Conservation (phyloP, 441 rosid genomes). For the Hypseocharis bilobata region DNA sequence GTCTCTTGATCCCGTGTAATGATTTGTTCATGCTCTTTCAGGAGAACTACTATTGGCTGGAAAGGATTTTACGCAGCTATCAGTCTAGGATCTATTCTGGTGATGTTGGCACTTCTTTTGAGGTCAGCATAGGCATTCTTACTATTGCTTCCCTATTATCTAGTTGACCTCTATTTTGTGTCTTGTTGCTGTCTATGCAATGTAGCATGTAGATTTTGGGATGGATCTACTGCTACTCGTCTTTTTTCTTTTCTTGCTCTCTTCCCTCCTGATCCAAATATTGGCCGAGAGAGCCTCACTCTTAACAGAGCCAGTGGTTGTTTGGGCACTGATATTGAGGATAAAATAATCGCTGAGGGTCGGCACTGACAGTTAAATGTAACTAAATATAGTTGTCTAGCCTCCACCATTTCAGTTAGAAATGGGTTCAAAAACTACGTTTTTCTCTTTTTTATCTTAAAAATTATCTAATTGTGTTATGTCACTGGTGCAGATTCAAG, state of each 20-base stretch:
- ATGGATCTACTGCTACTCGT: not conserved
- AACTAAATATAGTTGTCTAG: not conserved
- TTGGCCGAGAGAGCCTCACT: too few species aligned
- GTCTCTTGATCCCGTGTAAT: not conserved
- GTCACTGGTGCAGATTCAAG: constrained; percentile 44
- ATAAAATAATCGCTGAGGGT: too few species aligned
- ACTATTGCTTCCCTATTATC: not conserved
- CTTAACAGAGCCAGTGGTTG: too few species aligned
- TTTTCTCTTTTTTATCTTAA: not conserved
- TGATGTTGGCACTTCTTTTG: constrained; percentile 55
- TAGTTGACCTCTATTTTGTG: constrained; percentile 1
- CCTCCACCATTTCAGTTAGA: not conserved
- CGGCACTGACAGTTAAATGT: too few species aligned
- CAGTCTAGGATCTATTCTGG: constrained; percentile 76
- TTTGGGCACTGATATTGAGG: too few species aligned
- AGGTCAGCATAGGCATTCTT: constrained; percentile 36
- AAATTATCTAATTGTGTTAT: not conserved
- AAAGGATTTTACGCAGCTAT: constrained; percentile 64
- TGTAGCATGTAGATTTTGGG: not conserved
- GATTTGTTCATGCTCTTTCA: constrained; percentile 31
- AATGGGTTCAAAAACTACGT: not conserved
- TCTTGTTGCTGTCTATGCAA: too few species aligned
- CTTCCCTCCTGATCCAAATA: not conserved
- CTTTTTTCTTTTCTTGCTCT: not conserved
- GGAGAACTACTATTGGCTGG: constrained; percentile 84